These are phyloP conservation scores for Sistotremastrum suecicum DNA, from an alignment of 768 basidiomycete species.

Conservation along the genomic window DNA sequence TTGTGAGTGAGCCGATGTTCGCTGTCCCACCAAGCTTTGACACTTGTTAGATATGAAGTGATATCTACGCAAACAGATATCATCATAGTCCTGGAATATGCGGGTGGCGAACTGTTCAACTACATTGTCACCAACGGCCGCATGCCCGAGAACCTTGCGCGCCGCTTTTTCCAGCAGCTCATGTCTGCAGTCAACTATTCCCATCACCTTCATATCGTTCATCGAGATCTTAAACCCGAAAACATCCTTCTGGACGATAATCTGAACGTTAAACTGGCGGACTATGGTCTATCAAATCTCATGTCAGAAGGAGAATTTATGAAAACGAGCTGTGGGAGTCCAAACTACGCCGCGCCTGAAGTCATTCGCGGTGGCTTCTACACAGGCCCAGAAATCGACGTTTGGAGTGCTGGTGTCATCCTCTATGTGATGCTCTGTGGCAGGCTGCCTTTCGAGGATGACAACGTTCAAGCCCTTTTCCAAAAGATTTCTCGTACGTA, in stretches of 20 bases:
- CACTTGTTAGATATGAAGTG: constrained; percentile 52
- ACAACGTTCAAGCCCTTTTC: constrained; percentile 85
- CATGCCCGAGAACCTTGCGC: constrained; percentile 76
- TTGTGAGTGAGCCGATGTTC: constrained; percentile 40
- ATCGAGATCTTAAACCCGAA: constrained; percentile 96
- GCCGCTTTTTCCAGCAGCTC: constrained; percentile 96
- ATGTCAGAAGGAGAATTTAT: constrained; percentile 95
- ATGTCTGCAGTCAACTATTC: constrained; percentile 96
- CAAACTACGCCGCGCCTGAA: constrained; percentile 97
- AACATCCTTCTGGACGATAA: constrained; percentile 80
- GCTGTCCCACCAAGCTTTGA: not conserved
- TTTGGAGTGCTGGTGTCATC: constrained; percentile 99
- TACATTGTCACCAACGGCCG: constrained; percentile 92
- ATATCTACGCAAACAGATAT: constrained; percentile 93
- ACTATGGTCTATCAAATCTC: constrained; percentile 93
- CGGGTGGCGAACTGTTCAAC: constrained; percentile 93
- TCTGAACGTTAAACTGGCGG: constrained; percentile 93
- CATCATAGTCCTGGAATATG: constrained; percentile 96
- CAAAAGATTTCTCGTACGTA: constrained; percentile 81
- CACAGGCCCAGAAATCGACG: constrained; percentile 95
- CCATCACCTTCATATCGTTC: constrained; percentile 92
- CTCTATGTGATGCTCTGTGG: constrained; percentile 97
- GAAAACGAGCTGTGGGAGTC: constrained; percentile 94
- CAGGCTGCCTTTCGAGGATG: constrained; percentile 91
- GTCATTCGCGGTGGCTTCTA: constrained; percentile 93